Base-by-base conservation (phyloP, 2,329 filamentous ascomycete species). In the Fusarium palustre region DNA sequence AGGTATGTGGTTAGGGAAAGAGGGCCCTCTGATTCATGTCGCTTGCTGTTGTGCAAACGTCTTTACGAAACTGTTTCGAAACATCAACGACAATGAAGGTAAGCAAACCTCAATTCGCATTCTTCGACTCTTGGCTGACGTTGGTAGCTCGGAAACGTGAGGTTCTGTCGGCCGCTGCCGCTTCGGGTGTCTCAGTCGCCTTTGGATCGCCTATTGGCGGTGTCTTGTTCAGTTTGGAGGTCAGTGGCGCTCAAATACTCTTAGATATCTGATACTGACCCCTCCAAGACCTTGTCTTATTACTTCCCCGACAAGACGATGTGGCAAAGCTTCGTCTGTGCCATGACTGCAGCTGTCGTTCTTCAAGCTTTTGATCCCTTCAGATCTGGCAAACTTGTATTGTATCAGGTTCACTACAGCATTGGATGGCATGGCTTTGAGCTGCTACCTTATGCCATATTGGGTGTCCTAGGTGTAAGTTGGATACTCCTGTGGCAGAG, bases 301-400 rank as follows among this genome's bases (percentile, higher is more conserved):
- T 98, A 97, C 79, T 98, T 98, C 73, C 95, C 96, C 0, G 95
- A 98, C 81, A 98, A 98, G 80, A 98, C 96, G 12, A 98, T 99
- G 96, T 99, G 96, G 96, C 96, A 97, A 79, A 97, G 94, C 75
- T 99, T 99, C 76, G 96, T 99, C 41, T 98, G 96, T 75, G 96
- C 96, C 77, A 98, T 98, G 94, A 93, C 97, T n/a, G 96, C 94
- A 18, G 95, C 96, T 20, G 93, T 98, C 38, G 93, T 94, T 16
- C 85, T 99, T 7, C 95, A 98, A 79, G 93, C 93, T 7, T 88
- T 97, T 66, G 96, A 99, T 77, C 96, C 96, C 7, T 97, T 98
- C 78, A 89, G 96, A 55, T 97, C 94, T 2, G 96, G 95, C 55
- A 97, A 99, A 79, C 91, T 98, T 55, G 96, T 98, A 46, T 83